Conservation (phyloP, 768 basidiomycete genomes). For the Psilocybe sp. region DNA sequence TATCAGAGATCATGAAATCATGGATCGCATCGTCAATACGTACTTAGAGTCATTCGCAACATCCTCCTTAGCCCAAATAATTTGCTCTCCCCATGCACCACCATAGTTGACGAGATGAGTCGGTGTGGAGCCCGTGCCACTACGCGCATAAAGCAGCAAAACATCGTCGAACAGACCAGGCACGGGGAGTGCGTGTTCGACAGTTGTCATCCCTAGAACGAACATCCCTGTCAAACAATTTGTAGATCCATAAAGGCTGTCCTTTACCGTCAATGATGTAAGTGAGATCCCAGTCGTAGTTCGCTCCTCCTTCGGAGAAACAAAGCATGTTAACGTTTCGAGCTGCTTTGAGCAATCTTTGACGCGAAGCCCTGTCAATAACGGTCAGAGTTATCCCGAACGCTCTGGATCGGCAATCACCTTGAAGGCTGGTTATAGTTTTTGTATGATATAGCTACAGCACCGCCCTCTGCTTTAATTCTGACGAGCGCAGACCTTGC, state of each 20-base stretch:
- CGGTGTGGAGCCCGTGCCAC: conserved; percentile 71
- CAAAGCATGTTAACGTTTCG: conserved; percentile 65
- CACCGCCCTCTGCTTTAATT: conserved; percentile 71
- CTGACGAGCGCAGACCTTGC: conserved; percentile 64
- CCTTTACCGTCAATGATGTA: conserved; percentile 70
- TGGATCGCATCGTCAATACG: conserved; percentile 5
- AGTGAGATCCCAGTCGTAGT: conserved; percentile 75
- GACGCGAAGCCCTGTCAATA: conserved; percentile 56
- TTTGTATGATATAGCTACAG: conserved; percentile 71
- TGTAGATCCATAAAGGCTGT: background rate
- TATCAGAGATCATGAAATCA: background rate
- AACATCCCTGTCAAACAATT: background rate
- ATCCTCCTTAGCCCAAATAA: conserved; percentile 64
- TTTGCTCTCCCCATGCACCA: conserved; percentile 65
- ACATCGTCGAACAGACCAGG: conserved; percentile 67
- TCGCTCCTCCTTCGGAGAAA: conserved; percentile 79
- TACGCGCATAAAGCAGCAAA: conserved; percentile 55
- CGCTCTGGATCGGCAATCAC: no score
- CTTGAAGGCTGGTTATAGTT: conserved; percentile 72
- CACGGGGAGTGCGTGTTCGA: conserved; percentile 70
- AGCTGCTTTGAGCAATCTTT: conserved; percentile 60
- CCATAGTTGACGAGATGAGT: conserved; percentile 80
- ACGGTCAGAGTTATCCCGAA: no score
- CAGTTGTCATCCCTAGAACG: conserved; percentile 67
- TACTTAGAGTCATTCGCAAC: conserved; percentile 71